These are phyloP conservation scores for Fusarium mangiferae DNA, from an alignment of 2,329 filamentous ascomycete species.

Conservation along the genomic window DNA sequence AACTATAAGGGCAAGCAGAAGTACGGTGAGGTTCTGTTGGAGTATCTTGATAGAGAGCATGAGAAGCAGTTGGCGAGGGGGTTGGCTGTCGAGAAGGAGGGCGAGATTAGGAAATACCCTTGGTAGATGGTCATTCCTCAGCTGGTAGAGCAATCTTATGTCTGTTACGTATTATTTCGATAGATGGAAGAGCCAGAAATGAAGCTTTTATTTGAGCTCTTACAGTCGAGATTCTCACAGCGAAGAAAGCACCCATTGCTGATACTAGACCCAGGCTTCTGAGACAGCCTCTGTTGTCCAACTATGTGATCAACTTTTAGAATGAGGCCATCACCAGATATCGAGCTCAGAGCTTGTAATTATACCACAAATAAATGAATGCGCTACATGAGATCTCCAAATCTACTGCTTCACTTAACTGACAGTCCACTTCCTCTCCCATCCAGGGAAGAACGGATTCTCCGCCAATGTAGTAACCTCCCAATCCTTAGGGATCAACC, in stretches of 20 bases:
- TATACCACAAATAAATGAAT: background rate
- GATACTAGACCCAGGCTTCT: too few species aligned
- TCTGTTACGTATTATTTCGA: background rate
- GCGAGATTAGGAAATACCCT: constrained; percentile 71
- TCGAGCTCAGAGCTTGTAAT: fast-evolving
- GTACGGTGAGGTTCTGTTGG: constrained; percentile 78
- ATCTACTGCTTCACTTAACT: background rate
- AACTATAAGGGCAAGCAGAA: constrained; percentile 81
- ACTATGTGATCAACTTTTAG: background rate
- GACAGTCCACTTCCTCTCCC: constrained; percentile 57
- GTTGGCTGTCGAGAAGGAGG: constrained; percentile 69
- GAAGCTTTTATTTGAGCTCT: background rate
- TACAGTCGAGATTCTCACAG: fast-evolving
- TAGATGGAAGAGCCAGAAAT: background rate
- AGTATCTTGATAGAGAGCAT: constrained; percentile 81
- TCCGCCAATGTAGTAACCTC: constrained; percentile 76
- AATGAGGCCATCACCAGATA: background rate
- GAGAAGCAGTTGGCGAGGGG: constrained; percentile 76
- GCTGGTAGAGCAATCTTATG: background rate
- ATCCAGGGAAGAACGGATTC: constrained; percentile 79
- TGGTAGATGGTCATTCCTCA: constrained; percentile 49
- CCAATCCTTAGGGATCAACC: constrained; percentile 71
- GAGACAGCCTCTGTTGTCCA: too few species aligned
- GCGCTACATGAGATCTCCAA: background rate
- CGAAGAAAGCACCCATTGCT: fast-evolving